Percentiles rank a stretch among this genome's conserved stretches.
These are phyloP conservation scores for Betula pendula DNA, from an alignment of 306 rosid genomes.

Conservation along the genomic window DNA sequence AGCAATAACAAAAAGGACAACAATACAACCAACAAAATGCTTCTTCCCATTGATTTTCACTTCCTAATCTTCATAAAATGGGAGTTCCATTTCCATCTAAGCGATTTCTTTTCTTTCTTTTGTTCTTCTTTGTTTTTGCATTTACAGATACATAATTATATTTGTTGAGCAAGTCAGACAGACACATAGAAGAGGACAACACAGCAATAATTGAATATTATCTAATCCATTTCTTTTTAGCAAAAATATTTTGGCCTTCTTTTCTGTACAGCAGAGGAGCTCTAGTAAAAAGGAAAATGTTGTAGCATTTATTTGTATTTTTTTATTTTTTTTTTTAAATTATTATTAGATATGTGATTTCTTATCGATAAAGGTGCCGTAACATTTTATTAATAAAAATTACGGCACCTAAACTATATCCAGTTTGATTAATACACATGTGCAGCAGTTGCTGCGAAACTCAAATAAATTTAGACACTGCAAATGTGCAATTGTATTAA, in stretches of 20 bases:
- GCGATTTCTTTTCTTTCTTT: not conserved
- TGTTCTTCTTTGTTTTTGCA: not conserved
- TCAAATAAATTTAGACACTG: too few species aligned
- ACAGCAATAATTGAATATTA: not conserved
- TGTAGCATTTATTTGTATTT: too few species aligned
- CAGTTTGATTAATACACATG: too few species aligned
- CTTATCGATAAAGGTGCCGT: too few species aligned
- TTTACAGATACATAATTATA: not conserved
- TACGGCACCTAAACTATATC: too few species aligned
- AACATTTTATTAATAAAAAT: too few species aligned
- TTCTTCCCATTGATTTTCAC: slow-evolving; percentile 28
- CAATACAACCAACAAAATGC: slow-evolving; percentile 4
- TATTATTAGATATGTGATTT: too few species aligned
- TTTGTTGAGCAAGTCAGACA: not conserved
- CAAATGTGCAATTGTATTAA: too few species aligned
- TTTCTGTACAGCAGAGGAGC: too few species aligned
- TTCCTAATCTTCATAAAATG: not conserved
- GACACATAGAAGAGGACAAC: not conserved
- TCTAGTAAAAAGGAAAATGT: too few species aligned
- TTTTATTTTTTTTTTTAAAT: too few species aligned
- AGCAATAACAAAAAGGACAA: slow-evolving; percentile 17
- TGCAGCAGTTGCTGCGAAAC: too few species aligned
- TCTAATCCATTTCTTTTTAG: not conserved
- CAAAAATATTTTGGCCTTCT: not conserved
- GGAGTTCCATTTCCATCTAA: not conserved